Conservation (phyloP, 805 yeast genomes). For the Zygoascus biomembranicola region DNA sequence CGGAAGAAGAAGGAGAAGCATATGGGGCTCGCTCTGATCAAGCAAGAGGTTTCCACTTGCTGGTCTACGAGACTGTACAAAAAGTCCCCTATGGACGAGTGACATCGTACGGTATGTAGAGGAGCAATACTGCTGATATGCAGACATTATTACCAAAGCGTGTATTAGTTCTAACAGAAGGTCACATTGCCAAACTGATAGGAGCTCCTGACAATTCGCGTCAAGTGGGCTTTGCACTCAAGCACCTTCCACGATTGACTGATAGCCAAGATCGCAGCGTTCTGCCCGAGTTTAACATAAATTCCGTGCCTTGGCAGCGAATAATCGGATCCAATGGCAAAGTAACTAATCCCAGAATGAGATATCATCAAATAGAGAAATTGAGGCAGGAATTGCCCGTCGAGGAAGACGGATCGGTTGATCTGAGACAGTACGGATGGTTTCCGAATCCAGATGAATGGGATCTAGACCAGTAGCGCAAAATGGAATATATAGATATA, state of each 20-base stretch:
- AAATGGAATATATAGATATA: neutral
- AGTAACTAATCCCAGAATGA: slow-evolving; percentile 42
- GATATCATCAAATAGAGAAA: slow-evolving; percentile 37
- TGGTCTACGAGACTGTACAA: slow-evolving; percentile 47
- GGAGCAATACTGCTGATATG: neutral
- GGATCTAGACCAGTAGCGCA: neutral
- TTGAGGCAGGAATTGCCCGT: slow-evolving; percentile 37
- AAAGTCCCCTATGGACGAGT: slow-evolving; percentile 56
- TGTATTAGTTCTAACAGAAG: slow-evolving; percentile 15
- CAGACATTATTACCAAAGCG: neutral
- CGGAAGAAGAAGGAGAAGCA: neutral
- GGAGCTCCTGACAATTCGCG: slow-evolving; percentile 59
- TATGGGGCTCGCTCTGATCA: slow-evolving; percentile 33
- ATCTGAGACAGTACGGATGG: slow-evolving; percentile 53
- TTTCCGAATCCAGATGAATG: slow-evolving; percentile 38
- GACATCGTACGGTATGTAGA: slow-evolving; percentile 51
- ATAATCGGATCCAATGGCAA: slow-evolving; percentile 57
- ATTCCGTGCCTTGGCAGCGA: slow-evolving; percentile 73
- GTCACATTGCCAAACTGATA: slow-evolving; percentile 61
- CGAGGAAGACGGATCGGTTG: slow-evolving; percentile 31
- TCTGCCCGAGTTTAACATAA: slow-evolving; percentile 23
- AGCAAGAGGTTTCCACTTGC: slow-evolving; percentile 47
- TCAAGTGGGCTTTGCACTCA: slow-evolving; percentile 66
- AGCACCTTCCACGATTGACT: slow-evolving; percentile 35
- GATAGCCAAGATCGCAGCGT: slow-evolving; percentile 10